These are phyloP conservation scores for Sporothrix pallida DNA, from an alignment of 2,329 filamentous ascomycete genomes.

Conservation along the genomic window DNA sequence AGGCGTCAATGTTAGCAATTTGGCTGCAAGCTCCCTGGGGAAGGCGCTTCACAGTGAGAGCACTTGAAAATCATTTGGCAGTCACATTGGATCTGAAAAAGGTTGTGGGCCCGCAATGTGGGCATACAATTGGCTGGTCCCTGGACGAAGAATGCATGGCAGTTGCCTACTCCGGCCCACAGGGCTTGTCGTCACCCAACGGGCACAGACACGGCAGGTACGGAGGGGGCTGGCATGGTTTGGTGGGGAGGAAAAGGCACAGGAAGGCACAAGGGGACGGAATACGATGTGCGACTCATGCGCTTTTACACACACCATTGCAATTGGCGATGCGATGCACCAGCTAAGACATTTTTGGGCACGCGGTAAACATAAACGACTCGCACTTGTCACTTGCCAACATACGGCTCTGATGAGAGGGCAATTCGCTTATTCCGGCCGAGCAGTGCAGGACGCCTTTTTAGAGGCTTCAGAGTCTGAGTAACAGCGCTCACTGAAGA, in stretches of 20 bases:
- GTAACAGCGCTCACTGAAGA: background rate
- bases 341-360: background rate
- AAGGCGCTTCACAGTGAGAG: background rate
- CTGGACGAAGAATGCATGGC: slow-evolving; percentile 17
- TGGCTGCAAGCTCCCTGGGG: background rate
- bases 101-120: background rate
- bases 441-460: background rate
- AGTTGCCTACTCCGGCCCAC: slow-evolving; percentile 21
- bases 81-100: background rate
- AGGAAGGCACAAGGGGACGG: background rate
- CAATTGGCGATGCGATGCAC: slow-evolving; percentile 20
- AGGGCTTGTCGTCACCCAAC: slow-evolving; percentile 2
- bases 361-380: background rate
- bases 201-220: background rate
- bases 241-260: background rate
- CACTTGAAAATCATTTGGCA: background rate
- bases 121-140: slow-evolving; percentile 21
- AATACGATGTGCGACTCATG: background rate
- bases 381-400: background rate
- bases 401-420: background rate
- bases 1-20: slow-evolving; percentile 1
- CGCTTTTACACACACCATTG: background rate
- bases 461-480: background rate
- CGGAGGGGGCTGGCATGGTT: background rate
- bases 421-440: slow-evolving; percentile 14